Evolutionary conservation across 2,329 filamentous ascomycete genomes (phyloP), one percentile per base, ranked within the genome.

Genomic region (Microcyclospora pomicola): DNA sequence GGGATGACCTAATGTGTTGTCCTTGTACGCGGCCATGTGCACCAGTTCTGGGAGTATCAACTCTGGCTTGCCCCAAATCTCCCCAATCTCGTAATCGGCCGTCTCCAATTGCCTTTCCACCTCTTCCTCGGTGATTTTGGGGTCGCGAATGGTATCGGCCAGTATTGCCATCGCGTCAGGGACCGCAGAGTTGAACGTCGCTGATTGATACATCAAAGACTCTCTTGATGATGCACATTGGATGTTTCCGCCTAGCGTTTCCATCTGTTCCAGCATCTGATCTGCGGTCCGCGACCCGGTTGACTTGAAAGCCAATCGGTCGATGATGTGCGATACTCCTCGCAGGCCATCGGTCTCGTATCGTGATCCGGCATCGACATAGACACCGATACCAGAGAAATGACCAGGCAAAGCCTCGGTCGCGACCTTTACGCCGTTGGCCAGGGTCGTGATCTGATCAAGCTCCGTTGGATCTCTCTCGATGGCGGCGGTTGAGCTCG

Each of bases 21-120:
- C 82, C 66, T 86, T 91, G 64, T 84, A 98, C 2, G 87, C 91
- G 9, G 91, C 86, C 67, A 87, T 91, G 60, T 98, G 91, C 29
- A 96, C 80, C 50, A 98, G 65, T 64, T 98, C 91, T 0, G 91
- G 91, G 43, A 98, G 67, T 50, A 98, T 96, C 39, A 98, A 73
- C 54, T 96, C 88, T 0, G 91, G 87, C 69, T 93, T 96, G 51
- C 81, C 80, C 91, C 91, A 98, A 40, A 98, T 96, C 67, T 96
- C 91, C 15, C 77, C 77, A 59, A 98, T 91, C 64, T 98, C 91
- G 58, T 96, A 98, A 37, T 87, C 77, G 7, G 88, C 91, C 6
- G 88, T 96, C 56, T 82, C 77, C 15, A 98, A 68, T 64, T 98
- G 91, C 58, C 86, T 77, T 14, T 72, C 64, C 1, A 98, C 82